Conservation (phyloP, 768 basidiomycete genomes). For the Amylocystis lapponica region DNA sequence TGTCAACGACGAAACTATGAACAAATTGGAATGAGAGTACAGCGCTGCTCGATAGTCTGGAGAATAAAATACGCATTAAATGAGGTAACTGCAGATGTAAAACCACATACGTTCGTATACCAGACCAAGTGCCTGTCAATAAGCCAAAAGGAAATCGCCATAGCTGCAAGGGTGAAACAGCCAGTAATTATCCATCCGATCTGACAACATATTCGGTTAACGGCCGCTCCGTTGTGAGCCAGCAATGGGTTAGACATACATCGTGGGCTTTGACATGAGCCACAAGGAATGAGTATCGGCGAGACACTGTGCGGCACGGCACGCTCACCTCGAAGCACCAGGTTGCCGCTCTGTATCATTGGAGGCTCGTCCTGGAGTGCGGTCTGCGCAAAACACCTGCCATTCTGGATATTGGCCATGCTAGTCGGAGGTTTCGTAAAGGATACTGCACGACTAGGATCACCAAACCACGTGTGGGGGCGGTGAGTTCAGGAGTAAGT, state of each 20-base stretch:
- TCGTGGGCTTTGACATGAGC: slow-evolving; percentile 41
- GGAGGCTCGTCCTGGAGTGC: slow-evolving; percentile 44
- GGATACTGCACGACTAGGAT: no score
- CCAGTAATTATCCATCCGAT: slow-evolving; percentile 68
- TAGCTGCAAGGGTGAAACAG: slow-evolving; percentile 51
- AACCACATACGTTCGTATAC: slow-evolving; percentile 57
- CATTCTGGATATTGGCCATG: slow-evolving; percentile 23
- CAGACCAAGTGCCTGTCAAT: slow-evolving; percentile 65
- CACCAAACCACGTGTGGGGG: no score
- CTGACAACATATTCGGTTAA: slow-evolving; percentile 24
- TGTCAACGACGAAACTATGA: slow-evolving; percentile 1
- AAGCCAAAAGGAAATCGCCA: slow-evolving; percentile 63
- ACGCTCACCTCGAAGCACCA: slow-evolving; percentile 53
- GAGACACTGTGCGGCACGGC: background rate
- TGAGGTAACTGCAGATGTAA: background rate
- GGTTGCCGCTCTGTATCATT: slow-evolving; percentile 53
- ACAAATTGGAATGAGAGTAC: slow-evolving; percentile 24
- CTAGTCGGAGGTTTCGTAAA: no score
- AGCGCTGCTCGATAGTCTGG: slow-evolving; percentile 66
- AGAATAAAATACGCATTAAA: background rate
- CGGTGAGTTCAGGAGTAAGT: no score
- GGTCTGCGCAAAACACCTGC: slow-evolving; percentile 33
- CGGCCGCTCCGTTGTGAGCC: background rate
- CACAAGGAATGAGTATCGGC: background rate
- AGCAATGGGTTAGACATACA: slow-evolving; percentile 29